phyloP scores from a whole-genome alignment of 768 basidiomycete species.

The Suillus alpinus region DNA sequence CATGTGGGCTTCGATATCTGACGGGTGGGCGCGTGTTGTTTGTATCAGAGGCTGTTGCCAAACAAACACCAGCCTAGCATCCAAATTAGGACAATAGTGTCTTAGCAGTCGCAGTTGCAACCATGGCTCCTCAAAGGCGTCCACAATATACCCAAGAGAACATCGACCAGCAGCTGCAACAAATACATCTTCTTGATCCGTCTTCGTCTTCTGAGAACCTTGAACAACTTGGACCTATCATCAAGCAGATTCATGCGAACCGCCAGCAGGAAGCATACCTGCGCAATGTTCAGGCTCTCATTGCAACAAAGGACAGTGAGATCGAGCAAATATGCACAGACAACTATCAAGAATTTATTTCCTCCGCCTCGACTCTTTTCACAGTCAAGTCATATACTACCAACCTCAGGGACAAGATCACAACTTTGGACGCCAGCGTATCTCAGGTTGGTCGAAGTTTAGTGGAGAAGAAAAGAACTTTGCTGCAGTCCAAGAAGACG shows the following conservation, averaged over 20 bases:
- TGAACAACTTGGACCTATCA: conserved; percentile 92
- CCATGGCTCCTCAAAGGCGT: conserved; percentile 74
- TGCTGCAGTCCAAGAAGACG: conserved; percentile 89
- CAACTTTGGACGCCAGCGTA: conserved; percentile 84
- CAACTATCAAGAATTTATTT: conserved; percentile 98
- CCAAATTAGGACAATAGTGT: conserved; percentile 12
- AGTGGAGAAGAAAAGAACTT: conserved; percentile 89
- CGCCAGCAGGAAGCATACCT: conserved; percentile 89
- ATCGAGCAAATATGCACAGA: conserved; percentile 95
- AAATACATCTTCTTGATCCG: conserved; percentile 85
- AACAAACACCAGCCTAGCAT: conserved; percentile 31
- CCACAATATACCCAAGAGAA: conserved; percentile 76
- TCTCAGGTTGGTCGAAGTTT: conserved; percentile 83
- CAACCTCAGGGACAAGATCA: conserved; percentile 88
- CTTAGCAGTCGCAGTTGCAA: conserved; percentile 10
- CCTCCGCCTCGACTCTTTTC: conserved; percentile 94
- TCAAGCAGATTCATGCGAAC: conserved; percentile 88
- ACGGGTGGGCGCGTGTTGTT: conserved; percentile 22
- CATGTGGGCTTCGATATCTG: too few relatives aligned
- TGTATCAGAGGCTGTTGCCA: conserved; percentile 35
- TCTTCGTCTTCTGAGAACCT: conserved; percentile 91
- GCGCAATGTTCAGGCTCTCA: conserved; percentile 79
- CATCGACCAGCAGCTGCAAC: conserved; percentile 88
- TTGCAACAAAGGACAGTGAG: conserved; percentile 92
- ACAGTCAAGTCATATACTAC: conserved; percentile 95